Base-by-base conservation (phyloP, 2,329 filamentous ascomycete genomes). In the Alternaria dauci region DNA sequence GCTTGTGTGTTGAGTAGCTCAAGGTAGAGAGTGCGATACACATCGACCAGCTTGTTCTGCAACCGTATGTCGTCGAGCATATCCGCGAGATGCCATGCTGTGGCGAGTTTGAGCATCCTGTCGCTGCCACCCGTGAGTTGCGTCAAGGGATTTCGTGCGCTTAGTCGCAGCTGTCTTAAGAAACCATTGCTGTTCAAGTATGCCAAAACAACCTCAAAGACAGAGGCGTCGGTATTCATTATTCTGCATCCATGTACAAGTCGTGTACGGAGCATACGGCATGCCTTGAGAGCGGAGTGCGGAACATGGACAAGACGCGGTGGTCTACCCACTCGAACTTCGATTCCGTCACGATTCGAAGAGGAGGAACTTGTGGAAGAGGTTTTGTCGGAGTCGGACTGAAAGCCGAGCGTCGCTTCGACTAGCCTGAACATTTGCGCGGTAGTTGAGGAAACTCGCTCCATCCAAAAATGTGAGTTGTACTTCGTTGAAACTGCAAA, bases 11-110 rank as follows among this genome's bases (percentile, higher is more conserved):
- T 4, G 8, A 59, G 53, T 1, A 59, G 41, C 16, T 54, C 30
- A 2, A 38, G 26, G 39, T 68, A 68, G 23, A 38, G 38, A 18
- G 52, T 8, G 44, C 62, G 59, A 23, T 60, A 71, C 1, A 56
- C 55, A 23, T 61, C 57, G n/a, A 66, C 32, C 11, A 71, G 47
- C 18, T 52, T 52, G 28, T 66, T 63, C 23, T 67, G 64, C 12
- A 70, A 25, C 2, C 56, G 46, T 1, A 52, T 38, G 12, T 65
- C 47, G 2, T 54, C 42, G 23, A 71, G 52, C 53, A 60, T 63
- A 8, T 65, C 48, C 5, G 52, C 56, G 2, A 69, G 26, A 30
- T 63, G 58, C 62, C 67, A 70, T 14, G 58, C 61, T 30, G 69
- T 65, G 1, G 56, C 63, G 20, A 71, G 59, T 11, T 56, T 60